These are phyloP conservation scores for Oxyria digyna DNA, from an alignment of 148 eudicot genomes.

Conservation along the genomic window DNA sequence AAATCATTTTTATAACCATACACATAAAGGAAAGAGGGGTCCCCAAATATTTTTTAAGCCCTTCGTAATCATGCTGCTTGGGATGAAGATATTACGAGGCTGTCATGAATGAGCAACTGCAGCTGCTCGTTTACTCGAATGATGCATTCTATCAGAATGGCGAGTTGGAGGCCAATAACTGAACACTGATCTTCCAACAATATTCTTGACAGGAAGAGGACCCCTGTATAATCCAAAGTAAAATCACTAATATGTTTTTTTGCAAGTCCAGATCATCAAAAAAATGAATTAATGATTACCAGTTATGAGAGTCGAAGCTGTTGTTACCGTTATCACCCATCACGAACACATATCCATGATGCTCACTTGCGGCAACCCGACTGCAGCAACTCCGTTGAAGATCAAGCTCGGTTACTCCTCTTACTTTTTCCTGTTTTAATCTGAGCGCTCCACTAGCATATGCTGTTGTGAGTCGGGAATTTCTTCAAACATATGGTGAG, in stretches of 20 bases:
- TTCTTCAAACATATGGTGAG: too few relatives aligned
- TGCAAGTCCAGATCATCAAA: not conserved
- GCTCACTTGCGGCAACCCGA: too few relatives aligned
- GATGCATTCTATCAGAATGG: slow-evolving; percentile 27
- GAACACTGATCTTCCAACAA: slow-evolving; percentile 48
- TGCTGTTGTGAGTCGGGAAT: too few relatives aligned
- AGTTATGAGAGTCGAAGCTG: slow-evolving; percentile 83
- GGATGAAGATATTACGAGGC: too few relatives aligned
- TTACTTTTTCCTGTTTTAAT: too few relatives aligned
- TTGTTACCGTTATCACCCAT: slow-evolving; percentile 95
- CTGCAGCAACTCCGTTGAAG: too few relatives aligned
- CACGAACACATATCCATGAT: slow-evolving; percentile 86
- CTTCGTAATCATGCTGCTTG: not conserved
- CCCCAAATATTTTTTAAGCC: not conserved
- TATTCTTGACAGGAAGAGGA: slow-evolving; percentile 54
- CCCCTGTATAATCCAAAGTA: slow-evolving; percentile 34
- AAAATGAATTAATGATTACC: slow-evolving; percentile 26
- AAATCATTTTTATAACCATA: not conserved
- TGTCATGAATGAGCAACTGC: slow-evolving; percentile 15
- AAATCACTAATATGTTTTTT: too few relatives aligned
- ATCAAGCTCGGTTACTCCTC: too few relatives aligned
- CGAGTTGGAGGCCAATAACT: slow-evolving; percentile 74
- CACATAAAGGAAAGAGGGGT: not conserved
- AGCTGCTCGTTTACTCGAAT: not conserved
- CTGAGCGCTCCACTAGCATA: too few relatives aligned